Evolutionary conservation across 2,329 filamentous ascomycete species (phyloP).

Genomic region (Talaromyces sp.): DNA sequence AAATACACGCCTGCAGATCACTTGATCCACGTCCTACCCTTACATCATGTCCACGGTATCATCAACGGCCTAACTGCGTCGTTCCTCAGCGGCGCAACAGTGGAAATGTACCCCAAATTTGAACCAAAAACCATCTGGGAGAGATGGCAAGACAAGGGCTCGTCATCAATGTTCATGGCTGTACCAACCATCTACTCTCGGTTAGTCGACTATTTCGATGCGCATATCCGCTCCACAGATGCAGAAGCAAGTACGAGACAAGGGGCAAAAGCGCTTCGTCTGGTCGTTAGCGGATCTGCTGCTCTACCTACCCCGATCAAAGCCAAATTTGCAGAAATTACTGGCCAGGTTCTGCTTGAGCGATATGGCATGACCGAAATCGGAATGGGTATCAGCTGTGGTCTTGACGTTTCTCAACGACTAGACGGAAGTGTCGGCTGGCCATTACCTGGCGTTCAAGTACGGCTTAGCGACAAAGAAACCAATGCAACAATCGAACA

Average conservation of each 20-base stretch:
- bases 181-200: constrained; percentile 52
- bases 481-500: constrained; percentile 31
- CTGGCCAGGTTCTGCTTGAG: constrained; percentile 43
- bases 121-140: constrained; percentile 46
- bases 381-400: constrained; percentile 48
- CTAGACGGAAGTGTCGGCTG: constrained; percentile 50
- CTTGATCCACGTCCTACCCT: constrained; percentile 49
- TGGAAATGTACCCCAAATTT: constrained; percentile 48
- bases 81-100: constrained; percentile 44
- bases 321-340: constrained; percentile 39
- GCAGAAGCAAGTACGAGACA: constrained; percentile 31
- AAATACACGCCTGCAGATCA: constrained; percentile 43
- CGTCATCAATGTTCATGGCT: constrained; percentile 49
- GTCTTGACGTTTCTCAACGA: constrained; percentile 36
- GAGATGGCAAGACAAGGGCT: constrained; percentile 41
- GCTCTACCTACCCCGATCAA: constrained; percentile 43
- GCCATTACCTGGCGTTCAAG: constrained; percentile 46
- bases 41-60: constrained; percentile 51
- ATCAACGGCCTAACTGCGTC: constrained; percentile 49
- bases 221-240: constrained; percentile 35
- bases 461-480: constrained; percentile 44
- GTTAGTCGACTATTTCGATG: constrained; percentile 45
- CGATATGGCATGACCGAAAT: constrained; percentile 52
- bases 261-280: constrained; percentile 35
- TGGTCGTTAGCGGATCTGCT: constrained; percentile 43